phyloP scores from a whole-genome alignment of 2,329 filamentous ascomycete genomes.

The Fusarium drepaniforme region DNA sequence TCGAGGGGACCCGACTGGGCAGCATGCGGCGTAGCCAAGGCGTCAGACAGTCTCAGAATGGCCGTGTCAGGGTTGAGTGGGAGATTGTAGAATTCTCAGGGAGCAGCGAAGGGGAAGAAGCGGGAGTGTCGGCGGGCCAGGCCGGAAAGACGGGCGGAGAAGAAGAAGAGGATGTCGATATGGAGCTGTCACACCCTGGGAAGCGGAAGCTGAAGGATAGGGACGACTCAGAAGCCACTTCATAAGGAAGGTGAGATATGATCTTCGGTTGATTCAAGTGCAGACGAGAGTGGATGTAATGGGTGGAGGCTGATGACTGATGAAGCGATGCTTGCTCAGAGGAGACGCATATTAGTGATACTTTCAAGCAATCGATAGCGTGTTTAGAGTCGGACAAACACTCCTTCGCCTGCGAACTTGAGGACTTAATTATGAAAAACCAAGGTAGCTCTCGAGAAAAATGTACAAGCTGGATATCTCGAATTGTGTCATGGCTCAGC shows the following conservation, averaged over 20 bases:
- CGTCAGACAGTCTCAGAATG: conserved; percentile 67
- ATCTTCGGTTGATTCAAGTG: neutral
- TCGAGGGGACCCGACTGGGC: conserved; percentile 80
- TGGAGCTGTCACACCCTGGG: conserved; percentile 49
- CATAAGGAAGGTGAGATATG: conserved; percentile 14
- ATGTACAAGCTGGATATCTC: neutral
- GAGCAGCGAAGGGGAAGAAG: conserved; percentile 48
- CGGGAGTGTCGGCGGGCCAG: conserved; percentile 36
- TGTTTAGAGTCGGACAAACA: neutral
- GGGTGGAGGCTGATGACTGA: conserved; percentile 5
- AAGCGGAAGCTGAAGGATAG: conserved; percentile 67
- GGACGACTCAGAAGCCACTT: conserved; percentile 46
- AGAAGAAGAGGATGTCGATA: conserved; percentile 52
- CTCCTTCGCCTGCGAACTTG: neutral
- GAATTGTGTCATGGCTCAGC: neutral
- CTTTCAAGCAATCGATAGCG: neutral
- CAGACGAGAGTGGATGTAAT: conserved; percentile 11
- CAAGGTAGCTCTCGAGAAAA: neutral
- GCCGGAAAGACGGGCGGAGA: conserved; percentile 41
- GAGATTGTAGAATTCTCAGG: conserved; percentile 82
- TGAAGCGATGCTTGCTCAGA: conserved; percentile 7
- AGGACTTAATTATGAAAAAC: neutral
- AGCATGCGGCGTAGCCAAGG: conserved; percentile 73
- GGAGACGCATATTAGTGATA: neutral
- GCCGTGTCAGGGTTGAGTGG: conserved; percentile 79